Conservation (phyloP, 1,139 yeast genomes). For the Debaryomycetaceae sp. region DNA sequence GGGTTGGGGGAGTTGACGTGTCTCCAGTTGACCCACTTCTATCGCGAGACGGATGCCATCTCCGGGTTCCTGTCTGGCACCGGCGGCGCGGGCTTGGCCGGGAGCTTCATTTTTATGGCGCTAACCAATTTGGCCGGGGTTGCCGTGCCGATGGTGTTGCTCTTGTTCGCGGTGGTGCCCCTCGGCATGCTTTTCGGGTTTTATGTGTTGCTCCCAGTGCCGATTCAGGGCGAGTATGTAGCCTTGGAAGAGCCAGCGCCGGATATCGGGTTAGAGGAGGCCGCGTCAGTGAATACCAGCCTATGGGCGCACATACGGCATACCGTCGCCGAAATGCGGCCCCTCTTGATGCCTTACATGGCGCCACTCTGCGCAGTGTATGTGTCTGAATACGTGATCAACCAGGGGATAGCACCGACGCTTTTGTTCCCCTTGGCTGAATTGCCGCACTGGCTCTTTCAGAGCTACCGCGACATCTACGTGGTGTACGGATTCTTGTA, state of each 20-base stretch:
- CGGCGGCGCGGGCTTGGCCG: conserved; percentile 89
- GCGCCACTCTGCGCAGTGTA: conserved; percentile 80
- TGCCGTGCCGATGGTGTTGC: conserved; percentile 26
- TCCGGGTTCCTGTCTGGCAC: conserved; percentile 94
- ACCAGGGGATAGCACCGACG: conserved; percentile 90
- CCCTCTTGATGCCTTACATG: conserved; percentile 68
- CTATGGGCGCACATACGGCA: conserved; percentile 20
- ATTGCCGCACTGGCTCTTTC: conserved; percentile 57
- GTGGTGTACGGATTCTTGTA: conserved; percentile 91
- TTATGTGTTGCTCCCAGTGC: conserved; percentile 24
- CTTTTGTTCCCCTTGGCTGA: conserved; percentile 67
- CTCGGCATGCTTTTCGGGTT: conserved; percentile 29
- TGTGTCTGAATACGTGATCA: conserved; percentile 80
- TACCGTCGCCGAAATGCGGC: conserved; percentile 43
- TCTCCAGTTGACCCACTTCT: conserved; percentile 75
- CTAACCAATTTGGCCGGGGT: conserved; percentile 35
- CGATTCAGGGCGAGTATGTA: conserved; percentile 1
- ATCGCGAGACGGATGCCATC: conserved; percentile 48
- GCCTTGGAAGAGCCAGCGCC: conserved; percentile 1
- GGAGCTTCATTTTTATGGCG: conserved; percentile 51
- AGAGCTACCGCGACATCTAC: conserved; percentile 75
- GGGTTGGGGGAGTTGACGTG: conserved; percentile 92
- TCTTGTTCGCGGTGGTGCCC: conserved; percentile 34
- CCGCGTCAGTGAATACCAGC: too few relatives aligned
- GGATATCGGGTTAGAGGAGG: conserved; percentile 14